Conservation (phyloP, 192 early-diverging fungal genomes). For the Gryganskiella cystojenkinii region DNA sequence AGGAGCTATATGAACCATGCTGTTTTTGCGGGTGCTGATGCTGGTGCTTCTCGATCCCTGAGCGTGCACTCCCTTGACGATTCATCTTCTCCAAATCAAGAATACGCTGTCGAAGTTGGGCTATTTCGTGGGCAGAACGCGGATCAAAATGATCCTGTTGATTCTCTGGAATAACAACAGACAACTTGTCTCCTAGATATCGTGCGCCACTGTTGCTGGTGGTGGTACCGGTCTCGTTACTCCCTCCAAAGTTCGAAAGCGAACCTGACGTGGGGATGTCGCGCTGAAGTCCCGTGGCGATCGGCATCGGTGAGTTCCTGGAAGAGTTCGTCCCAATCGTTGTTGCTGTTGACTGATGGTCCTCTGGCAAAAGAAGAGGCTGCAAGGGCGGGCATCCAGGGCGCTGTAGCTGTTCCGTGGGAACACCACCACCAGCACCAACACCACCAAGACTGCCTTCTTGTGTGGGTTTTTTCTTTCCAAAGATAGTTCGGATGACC, state of each 20-base stretch:
- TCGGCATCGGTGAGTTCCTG: too few species aligned
- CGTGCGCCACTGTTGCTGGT: neutral
- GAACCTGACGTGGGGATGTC: too few species aligned
- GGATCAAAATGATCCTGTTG: neutral
- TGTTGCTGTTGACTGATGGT: neutral
- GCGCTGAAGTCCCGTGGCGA: too few species aligned
- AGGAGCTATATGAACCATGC: too few species aligned
- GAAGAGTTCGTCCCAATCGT: neutral
- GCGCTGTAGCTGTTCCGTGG: neutral
- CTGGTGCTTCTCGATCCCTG: too few species aligned
- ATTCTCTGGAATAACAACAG: neutral
- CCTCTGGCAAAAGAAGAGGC: neutral
- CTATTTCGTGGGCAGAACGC: neutral
- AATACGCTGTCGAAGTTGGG: neutral
- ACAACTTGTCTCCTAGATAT: neutral
- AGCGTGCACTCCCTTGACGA: neutral
- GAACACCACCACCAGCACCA: too few species aligned
- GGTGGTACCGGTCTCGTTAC: too few species aligned
- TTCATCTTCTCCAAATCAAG: neutral
- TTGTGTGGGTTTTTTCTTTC: constrained; percentile 7
- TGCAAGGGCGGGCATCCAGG: too few species aligned
- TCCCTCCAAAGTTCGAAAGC: too few species aligned
- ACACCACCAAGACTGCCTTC: too few species aligned
- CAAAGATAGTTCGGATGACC: constrained; percentile 19
- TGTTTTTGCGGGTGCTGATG: too few species aligned